phyloP scores from a whole-genome alignment of 306 rosid species.

The Rosa persica region DNA sequence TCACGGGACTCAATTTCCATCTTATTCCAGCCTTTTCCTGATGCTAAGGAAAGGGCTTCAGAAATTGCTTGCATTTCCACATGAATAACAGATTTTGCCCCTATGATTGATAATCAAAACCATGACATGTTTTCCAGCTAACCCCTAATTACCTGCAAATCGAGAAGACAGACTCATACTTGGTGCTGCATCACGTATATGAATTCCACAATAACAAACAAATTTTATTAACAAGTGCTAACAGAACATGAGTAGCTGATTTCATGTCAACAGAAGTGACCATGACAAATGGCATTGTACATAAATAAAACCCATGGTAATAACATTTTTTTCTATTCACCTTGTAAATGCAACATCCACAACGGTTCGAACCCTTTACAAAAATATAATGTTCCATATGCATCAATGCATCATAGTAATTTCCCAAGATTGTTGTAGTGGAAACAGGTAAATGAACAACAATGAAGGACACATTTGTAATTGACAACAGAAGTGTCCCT shows the following conservation, averaged over 20 bases:
- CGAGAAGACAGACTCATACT: not conserved
- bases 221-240: slow-evolving; percentile 36
- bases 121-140: too few relatives aligned
- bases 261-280: slow-evolving; percentile 32
- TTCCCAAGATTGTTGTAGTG: slow-evolving; percentile 39
- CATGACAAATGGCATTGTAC: slow-evolving; percentile 51
- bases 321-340: slow-evolving; percentile 31
- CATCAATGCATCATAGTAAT: slow-evolving; percentile 26
- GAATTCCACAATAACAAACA: slow-evolving; percentile 16
- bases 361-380: slow-evolving; percentile 49
- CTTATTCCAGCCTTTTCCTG: too few relatives aligned
- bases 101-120: too few relatives aligned
- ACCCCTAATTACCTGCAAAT: too few relatives aligned
- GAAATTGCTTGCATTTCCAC: too few relatives aligned
- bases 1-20: too few relatives aligned
- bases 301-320: slow-evolving; percentile 49
- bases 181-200: too few relatives aligned
- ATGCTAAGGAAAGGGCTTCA: too few relatives aligned
- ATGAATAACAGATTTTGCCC: too few relatives aligned
- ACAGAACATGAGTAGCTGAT: slow-evolving; percentile 41
- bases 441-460: slow-evolving; percentile 33
- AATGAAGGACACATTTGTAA: slow-evolving; percentile 35
- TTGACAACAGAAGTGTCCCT: slow-evolving; percentile 22
- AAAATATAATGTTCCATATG: slow-evolving; percentile 37
- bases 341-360: slow-evolving; percentile 37